A percentile compares a stretch with the other conserved stretches of the same genome.
Conservation (phyloP, 345 rosid species). For the Eucalyptus marginata region DNA sequence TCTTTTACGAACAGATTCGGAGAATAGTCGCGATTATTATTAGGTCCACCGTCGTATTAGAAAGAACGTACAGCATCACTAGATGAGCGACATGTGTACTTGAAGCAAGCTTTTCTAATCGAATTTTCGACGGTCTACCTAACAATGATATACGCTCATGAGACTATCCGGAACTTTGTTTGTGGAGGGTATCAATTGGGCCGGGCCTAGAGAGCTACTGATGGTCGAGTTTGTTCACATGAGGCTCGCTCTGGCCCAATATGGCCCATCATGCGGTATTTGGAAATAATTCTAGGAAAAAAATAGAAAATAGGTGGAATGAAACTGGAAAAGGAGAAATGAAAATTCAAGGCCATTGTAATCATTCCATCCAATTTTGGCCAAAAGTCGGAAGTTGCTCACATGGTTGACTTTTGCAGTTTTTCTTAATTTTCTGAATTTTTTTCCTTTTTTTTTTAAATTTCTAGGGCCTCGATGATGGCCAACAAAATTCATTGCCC, state of each 20-base stretch:
- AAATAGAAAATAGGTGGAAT: not conserved
- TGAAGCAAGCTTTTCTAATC: not conserved
- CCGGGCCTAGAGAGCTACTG: not conserved
- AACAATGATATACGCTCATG: not conserved
- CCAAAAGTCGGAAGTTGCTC: not conserved
- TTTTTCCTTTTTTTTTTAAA: fast-evolving
- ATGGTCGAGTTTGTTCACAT: not conserved
- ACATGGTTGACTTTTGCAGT: not conserved
- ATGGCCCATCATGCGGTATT: not conserved
- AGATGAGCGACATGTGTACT: not conserved
- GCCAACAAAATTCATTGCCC: fast-evolving
- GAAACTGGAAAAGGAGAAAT: not conserved
- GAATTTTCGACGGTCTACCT: not conserved
- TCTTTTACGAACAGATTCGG: not conserved
- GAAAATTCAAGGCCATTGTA: not conserved
- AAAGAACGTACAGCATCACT: not conserved
- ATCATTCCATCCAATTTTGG: not conserved
- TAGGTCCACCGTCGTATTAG: not conserved
- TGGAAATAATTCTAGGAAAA: not conserved
- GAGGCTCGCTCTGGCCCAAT: not conserved
- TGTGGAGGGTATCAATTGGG: not conserved
- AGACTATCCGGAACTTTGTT: not conserved
- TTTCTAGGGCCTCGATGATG: not conserved
- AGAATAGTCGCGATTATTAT: not conserved
- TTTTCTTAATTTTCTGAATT: not conserved